phyloP scores from a whole-genome alignment of 768 basidiomycete species.

The Lanmaoa rubissima region DNA sequence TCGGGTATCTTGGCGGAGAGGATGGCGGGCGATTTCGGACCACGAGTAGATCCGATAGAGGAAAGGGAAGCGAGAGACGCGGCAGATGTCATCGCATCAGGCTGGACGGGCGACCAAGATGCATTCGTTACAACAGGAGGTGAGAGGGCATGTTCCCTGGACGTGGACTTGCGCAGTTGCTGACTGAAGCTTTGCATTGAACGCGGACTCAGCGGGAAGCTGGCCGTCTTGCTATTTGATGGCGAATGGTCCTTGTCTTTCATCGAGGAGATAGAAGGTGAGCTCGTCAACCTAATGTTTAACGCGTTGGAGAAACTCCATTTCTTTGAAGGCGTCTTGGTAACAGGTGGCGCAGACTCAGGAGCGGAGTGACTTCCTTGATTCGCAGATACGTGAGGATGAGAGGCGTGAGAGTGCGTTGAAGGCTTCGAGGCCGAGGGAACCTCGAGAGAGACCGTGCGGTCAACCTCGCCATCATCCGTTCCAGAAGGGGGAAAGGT shows the following conservation, averaged over 20 bases:
- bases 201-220: slow-evolving; percentile 65
- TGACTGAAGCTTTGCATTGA: slow-evolving; percentile 61
- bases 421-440: slow-evolving; percentile 34
- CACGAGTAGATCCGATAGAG: slow-evolving; percentile 64
- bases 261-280: slow-evolving; percentile 58
- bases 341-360: slow-evolving; percentile 45
- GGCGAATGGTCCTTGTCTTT: slow-evolving; percentile 41
- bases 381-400: slow-evolving; percentile 39
- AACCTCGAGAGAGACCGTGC: slow-evolving; percentile 51
- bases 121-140: slow-evolving; percentile 41
- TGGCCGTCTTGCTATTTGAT: slow-evolving; percentile 44
- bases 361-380: slow-evolving; percentile 38
- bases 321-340: slow-evolving; percentile 90
- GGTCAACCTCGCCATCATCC: slow-evolving; percentile 48
- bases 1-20: slow-evolving; percentile 63
- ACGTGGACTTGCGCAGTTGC: slow-evolving; percentile 64
- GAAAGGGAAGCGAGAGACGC: slow-evolving; percentile 73
- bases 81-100: slow-evolving; percentile 76
- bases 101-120: slow-evolving; percentile 68
- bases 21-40: slow-evolving; percentile 42
- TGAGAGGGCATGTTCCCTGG: slow-evolving; percentile 59
- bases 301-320: slow-evolving; percentile 92
- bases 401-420: slow-evolving; percentile 31
- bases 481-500: slow-evolving; percentile 46
- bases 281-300: slow-evolving; percentile 69